Conservation (phyloP, 345 rosid genomes). For the Lumnitzera littorea region DNA sequence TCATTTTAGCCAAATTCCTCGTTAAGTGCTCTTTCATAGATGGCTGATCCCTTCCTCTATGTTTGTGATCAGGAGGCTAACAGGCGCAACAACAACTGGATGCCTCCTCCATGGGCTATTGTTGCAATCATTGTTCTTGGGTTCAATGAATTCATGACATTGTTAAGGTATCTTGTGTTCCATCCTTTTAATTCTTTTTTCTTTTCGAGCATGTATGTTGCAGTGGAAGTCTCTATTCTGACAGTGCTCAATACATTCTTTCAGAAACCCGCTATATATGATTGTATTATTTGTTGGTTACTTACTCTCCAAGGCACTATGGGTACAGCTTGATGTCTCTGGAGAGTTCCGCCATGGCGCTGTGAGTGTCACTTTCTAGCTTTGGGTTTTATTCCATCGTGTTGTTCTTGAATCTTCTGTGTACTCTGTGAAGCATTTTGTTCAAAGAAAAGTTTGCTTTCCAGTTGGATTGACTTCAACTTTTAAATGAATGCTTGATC, state of each 20-base stretch:
- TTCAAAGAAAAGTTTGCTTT: no score
- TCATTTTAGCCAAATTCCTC: no score
- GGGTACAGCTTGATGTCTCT: slow-evolving; percentile 90
- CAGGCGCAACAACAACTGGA: slow-evolving; percentile 87
- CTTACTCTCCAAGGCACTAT: slow-evolving; percentile 76
- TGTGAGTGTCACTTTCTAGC: slow-evolving; percentile 39
- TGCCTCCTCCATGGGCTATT: slow-evolving; percentile 99
- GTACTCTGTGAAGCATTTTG: no score
- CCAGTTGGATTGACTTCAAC: no score
- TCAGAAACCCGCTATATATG: slow-evolving; percentile 92
- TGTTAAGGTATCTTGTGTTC: slow-evolving; percentile 53
- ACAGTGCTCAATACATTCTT: slow-evolving; percentile 8
- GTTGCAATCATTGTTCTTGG: slow-evolving; percentile 74
- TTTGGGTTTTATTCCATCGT: no score
- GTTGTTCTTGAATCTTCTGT: no score
- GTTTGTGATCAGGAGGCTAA: slow-evolving; percentile 79
- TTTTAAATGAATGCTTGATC: no score
- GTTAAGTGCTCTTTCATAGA: not conserved
- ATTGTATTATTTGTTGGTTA: slow-evolving; percentile 56
- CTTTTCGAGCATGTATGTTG: not conserved
- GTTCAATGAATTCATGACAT: slow-evolving; percentile 97
- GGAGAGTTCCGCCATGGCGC: slow-evolving; percentile 83
- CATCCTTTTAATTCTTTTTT: slow-evolving; percentile 5
- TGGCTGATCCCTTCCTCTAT: not conserved
- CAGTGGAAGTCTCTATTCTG: not conserved